phyloP scores from a whole-genome alignment of 257 asterid genomes.

The Ballota nigra region DNA sequence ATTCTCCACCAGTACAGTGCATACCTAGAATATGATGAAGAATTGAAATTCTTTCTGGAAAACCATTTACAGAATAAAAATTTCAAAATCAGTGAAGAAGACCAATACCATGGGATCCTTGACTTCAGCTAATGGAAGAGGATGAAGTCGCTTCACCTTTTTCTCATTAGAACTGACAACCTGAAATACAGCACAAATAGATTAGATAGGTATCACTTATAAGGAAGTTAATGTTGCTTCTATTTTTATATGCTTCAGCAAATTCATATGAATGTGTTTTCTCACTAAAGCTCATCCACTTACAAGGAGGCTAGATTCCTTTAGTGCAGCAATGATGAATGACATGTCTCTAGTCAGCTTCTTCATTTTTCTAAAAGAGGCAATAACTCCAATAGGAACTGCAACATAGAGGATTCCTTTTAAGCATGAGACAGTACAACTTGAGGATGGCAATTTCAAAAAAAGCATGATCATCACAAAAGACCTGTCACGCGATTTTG shows the following conservation, averaged over 20 bases:
- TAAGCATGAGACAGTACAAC: slow-evolving; percentile 18
- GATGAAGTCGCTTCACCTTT: slow-evolving; percentile 80
- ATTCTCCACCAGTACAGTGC: slow-evolving; percentile 97
- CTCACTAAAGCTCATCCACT: slow-evolving; percentile 30
- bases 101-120: slow-evolving; percentile 76
- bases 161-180: slow-evolving; percentile 76
- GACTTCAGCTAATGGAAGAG: slow-evolving; percentile 59
- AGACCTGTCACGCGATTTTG: slow-evolving; percentile 5
- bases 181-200: slow-evolving; percentile 44
- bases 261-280: slow-evolving; percentile 8
- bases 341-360: slow-evolving; percentile 69
- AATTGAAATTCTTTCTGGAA: not conserved
- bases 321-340: slow-evolving; percentile 67
- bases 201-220: slow-evolving; percentile 15
- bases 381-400: slow-evolving; percentile 89
- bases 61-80: not conserved
- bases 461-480: slow-evolving; percentile 11
- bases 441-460: slow-evolving; percentile 12
- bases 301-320: slow-evolving; percentile 80
- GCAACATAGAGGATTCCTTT: slow-evolving; percentile 36
- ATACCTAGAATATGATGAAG: slow-evolving; percentile 44
- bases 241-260: not conserved
- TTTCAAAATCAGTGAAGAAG: slow-evolving; percentile 9
- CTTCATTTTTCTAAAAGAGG: slow-evolving; percentile 85
- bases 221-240: not conserved